These are phyloP conservation scores for Symbiodinium pilosum DNA, from an alignment of 73 alveolate species.

Conservation along the genomic window DNA sequence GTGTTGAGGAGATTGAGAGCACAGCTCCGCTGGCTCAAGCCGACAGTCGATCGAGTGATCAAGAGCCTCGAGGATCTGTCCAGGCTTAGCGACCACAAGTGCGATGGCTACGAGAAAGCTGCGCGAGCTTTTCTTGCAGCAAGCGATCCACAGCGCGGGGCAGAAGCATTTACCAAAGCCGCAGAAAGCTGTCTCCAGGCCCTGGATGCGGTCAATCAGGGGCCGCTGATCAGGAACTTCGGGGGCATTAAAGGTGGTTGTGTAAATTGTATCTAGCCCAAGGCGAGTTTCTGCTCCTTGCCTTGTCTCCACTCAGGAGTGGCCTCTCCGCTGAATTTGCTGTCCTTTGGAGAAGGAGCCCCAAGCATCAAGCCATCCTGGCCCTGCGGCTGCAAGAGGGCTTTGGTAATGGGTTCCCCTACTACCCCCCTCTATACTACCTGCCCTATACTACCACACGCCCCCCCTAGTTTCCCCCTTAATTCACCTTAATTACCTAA, in stretches of 20 bases:
- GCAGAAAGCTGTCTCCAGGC: background rate
- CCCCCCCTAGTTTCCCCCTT: too few relatives aligned
- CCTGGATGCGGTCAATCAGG: background rate
- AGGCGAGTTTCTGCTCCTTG: too few relatives aligned
- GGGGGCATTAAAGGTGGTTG: too few relatives aligned
- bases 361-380: background rate
- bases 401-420: background rate
- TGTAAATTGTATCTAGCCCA: too few relatives aligned
- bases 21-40: background rate
- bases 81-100: background rate
- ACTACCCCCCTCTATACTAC: background rate
- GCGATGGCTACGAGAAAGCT: background rate
- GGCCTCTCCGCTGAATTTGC: background rate
- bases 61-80: background rate
- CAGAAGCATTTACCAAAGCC: background rate
- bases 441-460: too few relatives aligned
- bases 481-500: background rate
- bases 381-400: background rate
- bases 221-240: background rate
- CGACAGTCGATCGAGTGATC: background rate
- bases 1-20: background rate
- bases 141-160: background rate
- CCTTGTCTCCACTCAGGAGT: too few relatives aligned
- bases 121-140: background rate
- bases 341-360: background rate